Evolutionary conservation across 352 stramenopile species (phyloP), one percentile per base, ranked within the genome.

Genomic region (Phytophthora citrophthora): DNA sequence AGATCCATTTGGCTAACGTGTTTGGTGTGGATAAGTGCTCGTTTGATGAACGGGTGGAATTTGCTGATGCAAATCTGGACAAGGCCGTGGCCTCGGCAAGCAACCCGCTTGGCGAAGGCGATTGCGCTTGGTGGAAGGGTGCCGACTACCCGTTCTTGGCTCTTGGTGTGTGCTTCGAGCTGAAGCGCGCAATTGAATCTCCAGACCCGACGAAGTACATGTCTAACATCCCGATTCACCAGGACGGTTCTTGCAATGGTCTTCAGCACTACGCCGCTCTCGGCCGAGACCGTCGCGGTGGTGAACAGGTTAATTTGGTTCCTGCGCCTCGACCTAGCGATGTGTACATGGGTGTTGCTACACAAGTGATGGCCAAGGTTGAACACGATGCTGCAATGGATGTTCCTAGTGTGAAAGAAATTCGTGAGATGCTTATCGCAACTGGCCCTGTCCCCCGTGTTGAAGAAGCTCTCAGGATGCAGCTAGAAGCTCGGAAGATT

Each of bases 231-330:
- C 97, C 97, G 1, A 96, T 99, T 40, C 97, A 99, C 66, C 92
- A 98, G 65, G 98, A 99, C 69, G 97, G 97, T 8, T 99, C 94
- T 29, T 99, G 98, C 74, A 99, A 99, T 74, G 98, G 98, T 1
- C 81, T 99, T 41, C 98, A 99, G 83, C 98, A 99, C 76, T 99
- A 99, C 75, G 98, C 98, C 29, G 97, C 97, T 7, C 86, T 99
- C 8, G 98, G 97, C 29, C 89, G 96, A 47, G 98, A 99, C 70
- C 74, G 70, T 4, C 81, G 84, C 6, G 98, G 98, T 73, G 98
- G 95, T 11, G 88, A 92, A 56, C 91, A 97, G 56, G 98, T 99
- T 3, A 99, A 99, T 75, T 79, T 99, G 13, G 88, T 99, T 31
- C 86, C 96, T 18, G 81, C 76, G 9, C 79, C 96, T n/a, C 84